These are phyloP conservation scores for Raffaelea arxii DNA, from an alignment of 2,329 filamentous ascomycete species.

Conservation along the genomic window DNA sequence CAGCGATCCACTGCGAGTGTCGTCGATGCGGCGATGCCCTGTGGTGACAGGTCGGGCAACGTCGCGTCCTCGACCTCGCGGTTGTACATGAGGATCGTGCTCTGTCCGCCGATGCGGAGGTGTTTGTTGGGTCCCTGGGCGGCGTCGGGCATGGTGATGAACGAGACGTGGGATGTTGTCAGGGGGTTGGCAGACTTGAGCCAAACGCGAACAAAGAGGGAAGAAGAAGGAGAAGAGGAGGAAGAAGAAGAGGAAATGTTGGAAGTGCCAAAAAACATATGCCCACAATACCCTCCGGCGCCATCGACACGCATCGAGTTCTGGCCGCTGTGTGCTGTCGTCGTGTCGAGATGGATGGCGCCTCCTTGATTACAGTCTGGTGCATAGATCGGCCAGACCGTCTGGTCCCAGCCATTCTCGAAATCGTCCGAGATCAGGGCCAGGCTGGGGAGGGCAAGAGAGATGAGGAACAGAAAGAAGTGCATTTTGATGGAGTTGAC, in stretches of 20 bases:
- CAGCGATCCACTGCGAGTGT: conserved; percentile 39
- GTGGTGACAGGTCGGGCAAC: conserved; percentile 48
- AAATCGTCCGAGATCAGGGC: conserved; percentile 47
- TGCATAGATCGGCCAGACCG: conserved; percentile 49
- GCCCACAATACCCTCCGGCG: conserved; percentile 45
- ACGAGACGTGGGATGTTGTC: conserved; percentile 49
- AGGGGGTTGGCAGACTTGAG: conserved; percentile 48
- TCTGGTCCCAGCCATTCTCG: conserved; percentile 46
- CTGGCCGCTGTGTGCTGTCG: conserved; percentile 44
- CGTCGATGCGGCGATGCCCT: conserved; percentile 45
- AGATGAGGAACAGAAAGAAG: not conserved
- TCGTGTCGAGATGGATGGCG: conserved; percentile 44
- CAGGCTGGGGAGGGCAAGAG: conserved; percentile 13
- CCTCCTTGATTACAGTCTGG: conserved; percentile 51
- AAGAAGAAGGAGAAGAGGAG: not conserved
- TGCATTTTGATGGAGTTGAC: too few species aligned
- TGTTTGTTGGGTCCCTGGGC: conserved; percentile 46
- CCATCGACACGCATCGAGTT: conserved; percentile 45
- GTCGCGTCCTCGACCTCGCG: conserved; percentile 53
- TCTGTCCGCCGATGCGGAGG: conserved; percentile 52
- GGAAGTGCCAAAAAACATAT: conserved; percentile 52
- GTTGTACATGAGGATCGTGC: conserved; percentile 54
- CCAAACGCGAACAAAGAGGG: conserved; percentile 4
- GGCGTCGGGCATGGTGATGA: conserved; percentile 54
- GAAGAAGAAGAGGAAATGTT: conserved; percentile 27